Evolutionary conservation across 108 stramenopile species (phyloP).

Genomic region (Phaeodactylum tricornutum): DNA sequence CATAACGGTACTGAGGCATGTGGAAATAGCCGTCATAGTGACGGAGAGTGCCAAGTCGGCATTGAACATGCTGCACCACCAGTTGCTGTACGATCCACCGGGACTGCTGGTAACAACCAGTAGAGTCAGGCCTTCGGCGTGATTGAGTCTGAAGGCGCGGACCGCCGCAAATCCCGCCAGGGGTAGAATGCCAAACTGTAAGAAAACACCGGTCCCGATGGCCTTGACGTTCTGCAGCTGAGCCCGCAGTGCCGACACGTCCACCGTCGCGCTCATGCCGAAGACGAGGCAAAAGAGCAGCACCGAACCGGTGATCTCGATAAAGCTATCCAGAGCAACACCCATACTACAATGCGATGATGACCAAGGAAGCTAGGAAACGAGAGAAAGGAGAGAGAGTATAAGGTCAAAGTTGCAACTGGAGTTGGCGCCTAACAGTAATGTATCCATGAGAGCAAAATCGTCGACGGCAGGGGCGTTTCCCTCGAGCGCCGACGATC

Average conservation of each 20-base stretch:
- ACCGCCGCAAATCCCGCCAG: constrained; percentile 69
- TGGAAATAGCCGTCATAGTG: constrained; percentile 84
- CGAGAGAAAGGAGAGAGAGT: too few species aligned
- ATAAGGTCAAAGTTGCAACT: too few species aligned
- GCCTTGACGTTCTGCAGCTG: constrained; percentile 50
- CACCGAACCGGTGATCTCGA: constrained; percentile 10
- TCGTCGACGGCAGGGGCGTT: too few species aligned
- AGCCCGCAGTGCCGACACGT: constrained; percentile 24
- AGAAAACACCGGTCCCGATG: constrained; percentile 28
- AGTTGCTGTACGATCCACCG: constrained; percentile 84
- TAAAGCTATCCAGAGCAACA: too few species aligned
- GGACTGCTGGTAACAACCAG: constrained; percentile 77
- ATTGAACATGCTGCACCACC: constrained; percentile 60
- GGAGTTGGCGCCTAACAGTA: too few species aligned
- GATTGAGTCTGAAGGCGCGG: constrained; percentile 27
- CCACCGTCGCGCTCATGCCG: constrained; percentile 71
- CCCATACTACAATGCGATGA: too few species aligned
- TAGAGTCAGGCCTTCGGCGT: constrained; percentile 56
- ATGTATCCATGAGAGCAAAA: too few species aligned
- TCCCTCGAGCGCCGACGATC: too few species aligned
- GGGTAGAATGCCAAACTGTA: constrained; percentile 73
- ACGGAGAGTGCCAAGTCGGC: constrained; percentile 80
- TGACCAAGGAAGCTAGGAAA: too few species aligned
- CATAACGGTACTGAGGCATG: constrained; percentile 47
- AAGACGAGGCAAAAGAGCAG: constrained; percentile 61